phyloP scores from a whole-genome alignment of 345 rosid genomes.

The Eucalyptus shirleyi region DNA sequence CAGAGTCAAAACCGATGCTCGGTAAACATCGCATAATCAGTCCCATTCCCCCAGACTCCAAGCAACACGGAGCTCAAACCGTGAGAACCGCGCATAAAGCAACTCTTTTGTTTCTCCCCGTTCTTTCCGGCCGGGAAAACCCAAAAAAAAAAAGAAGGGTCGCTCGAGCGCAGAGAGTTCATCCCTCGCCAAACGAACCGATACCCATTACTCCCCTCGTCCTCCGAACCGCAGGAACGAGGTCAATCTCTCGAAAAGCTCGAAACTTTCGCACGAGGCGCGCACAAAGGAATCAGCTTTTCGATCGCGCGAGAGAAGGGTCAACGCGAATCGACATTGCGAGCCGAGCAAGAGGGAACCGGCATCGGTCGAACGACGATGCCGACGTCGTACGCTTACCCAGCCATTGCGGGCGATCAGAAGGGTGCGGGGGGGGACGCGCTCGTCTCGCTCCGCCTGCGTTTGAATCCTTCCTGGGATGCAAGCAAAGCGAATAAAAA shows the following conservation, averaged over 20 bases:
- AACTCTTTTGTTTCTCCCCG: background rate
- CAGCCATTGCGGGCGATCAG: background rate
- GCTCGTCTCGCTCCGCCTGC: background rate
- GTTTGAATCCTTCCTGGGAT: background rate
- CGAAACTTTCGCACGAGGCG: background rate
- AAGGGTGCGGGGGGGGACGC: background rate
- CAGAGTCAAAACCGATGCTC: background rate
- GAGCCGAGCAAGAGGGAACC: background rate
- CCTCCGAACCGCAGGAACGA: background rate
- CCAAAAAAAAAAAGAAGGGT: background rate
- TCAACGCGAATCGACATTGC: background rate
- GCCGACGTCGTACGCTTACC: background rate
- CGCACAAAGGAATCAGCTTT: background rate
- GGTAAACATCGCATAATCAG: background rate
- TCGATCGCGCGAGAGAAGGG: background rate
- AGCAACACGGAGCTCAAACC: background rate
- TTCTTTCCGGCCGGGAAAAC: background rate
- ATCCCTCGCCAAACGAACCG: background rate
- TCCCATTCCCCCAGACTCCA: background rate
- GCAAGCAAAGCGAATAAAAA: background rate
- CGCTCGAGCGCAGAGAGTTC: background rate
- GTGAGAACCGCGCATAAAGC: background rate
- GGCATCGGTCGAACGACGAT: background rate
- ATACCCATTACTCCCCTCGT: background rate
- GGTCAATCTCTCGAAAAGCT: background rate